A percentile compares a stretch with the other conserved stretches of the same genome.
Evolutionary conservation across 1,139 yeast genomes (phyloP).

Genomic region (Pichia sp.): DNA sequence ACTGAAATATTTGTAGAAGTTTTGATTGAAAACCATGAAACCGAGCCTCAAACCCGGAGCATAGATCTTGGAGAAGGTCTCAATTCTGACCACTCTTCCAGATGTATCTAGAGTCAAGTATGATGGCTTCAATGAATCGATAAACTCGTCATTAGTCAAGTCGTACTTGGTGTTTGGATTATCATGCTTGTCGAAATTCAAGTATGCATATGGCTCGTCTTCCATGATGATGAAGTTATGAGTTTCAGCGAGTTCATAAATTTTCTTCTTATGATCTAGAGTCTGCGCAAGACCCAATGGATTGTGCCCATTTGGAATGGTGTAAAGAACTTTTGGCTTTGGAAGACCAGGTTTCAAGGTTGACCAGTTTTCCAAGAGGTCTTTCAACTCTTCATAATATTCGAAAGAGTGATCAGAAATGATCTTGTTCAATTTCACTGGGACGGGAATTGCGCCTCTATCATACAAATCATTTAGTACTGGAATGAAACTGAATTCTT

Average conservation of each 20-base stretch:
- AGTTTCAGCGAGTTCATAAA: constrained; percentile 61
- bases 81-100: constrained; percentile 79
- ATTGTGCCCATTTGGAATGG: constrained; percentile 85
- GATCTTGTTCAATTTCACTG: constrained; percentile 33
- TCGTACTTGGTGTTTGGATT: constrained; percentile 20
- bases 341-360: constrained; percentile 19
- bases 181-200: constrained; percentile 28
- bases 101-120: constrained; percentile 64
- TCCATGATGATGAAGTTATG: constrained; percentile 74
- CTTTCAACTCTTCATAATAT: constrained; percentile 37
- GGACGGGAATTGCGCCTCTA: constrained; percentile 40
- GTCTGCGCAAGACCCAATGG: constrained; percentile 79
- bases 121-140: constrained; percentile 52
- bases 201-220: constrained; percentile 85
- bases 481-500: constrained; percentile 54
- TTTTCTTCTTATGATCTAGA: constrained; percentile 51
- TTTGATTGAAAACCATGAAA: constrained; percentile 67
- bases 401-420: constrained; percentile 31
- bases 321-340: constrained; percentile 58
- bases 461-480: constrained; percentile 33
- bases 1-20: constrained; percentile 37
- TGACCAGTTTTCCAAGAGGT: constrained; percentile 59
- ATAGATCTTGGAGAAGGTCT: constrained; percentile 76
- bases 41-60: constrained; percentile 89
- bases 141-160: constrained; percentile 44